These are phyloP conservation scores for Aspergillus jensenii DNA, from an alignment of 2,329 filamentous ascomycete species.

Conservation along the genomic window DNA sequence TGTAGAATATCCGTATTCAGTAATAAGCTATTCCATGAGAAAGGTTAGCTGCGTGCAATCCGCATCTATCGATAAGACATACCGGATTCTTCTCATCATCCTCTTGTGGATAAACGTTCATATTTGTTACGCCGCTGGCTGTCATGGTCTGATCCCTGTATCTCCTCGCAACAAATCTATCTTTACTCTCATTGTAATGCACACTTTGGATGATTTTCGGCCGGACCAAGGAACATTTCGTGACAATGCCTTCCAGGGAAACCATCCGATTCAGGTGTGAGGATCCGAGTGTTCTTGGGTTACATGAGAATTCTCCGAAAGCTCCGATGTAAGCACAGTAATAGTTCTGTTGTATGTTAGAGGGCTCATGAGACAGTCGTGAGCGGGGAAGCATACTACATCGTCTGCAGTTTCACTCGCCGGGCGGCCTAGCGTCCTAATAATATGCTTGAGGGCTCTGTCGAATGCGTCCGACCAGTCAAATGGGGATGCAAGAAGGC, in stretches of 20 bases:
- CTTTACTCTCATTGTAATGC: slow-evolving; percentile 86
- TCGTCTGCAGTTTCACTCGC: slow-evolving; percentile 75
- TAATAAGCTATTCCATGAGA: slow-evolving; percentile 61
- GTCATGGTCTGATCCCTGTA: slow-evolving; percentile 98
- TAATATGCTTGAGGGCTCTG: slow-evolving; percentile 81
- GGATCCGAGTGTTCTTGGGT: slow-evolving; percentile 87
- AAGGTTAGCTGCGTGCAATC: slow-evolving; percentile 11
- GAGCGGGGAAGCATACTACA: slow-evolving; percentile 49
- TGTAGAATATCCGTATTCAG: slow-evolving; percentile 93
- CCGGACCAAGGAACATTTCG: slow-evolving; percentile 88
- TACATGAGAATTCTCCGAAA: slow-evolving; percentile 93
- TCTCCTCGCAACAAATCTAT: slow-evolving; percentile 83
- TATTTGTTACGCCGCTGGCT: slow-evolving; percentile 77
- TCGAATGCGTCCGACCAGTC: slow-evolving; percentile 88
- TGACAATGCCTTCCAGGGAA: slow-evolving; percentile 95
- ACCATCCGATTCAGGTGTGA: slow-evolving; percentile 94
- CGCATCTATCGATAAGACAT: slow-evolving; percentile 21
- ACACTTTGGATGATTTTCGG: slow-evolving; percentile 99
- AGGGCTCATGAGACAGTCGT: neutral
- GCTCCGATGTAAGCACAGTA: slow-evolving; percentile 97
- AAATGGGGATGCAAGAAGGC: slow-evolving; percentile 79
- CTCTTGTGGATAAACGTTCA: slow-evolving; percentile 90
- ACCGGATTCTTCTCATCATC: slow-evolving; percentile 88
- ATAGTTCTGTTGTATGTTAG: slow-evolving; percentile 53
- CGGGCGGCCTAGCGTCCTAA: slow-evolving; percentile 74